These are phyloP conservation scores for Fraxinus velutina DNA, from an alignment of 305 asterid genomes.

Conservation along the genomic window DNA sequence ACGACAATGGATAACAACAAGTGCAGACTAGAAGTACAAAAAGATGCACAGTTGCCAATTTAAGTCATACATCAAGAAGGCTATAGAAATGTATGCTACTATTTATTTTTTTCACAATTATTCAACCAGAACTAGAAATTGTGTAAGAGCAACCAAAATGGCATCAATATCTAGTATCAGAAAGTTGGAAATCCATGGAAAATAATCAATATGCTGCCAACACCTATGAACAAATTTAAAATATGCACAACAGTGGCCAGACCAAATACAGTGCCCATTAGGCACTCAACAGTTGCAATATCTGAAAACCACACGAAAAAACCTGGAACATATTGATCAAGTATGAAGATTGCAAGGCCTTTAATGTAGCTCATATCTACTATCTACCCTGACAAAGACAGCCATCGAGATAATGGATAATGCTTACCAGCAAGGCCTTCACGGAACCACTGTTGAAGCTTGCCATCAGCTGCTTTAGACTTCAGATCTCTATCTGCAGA, in stretches of 20 bases:
- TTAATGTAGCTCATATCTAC: not conserved
- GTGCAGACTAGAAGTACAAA: not conserved
- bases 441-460: slow-evolving; percentile 88
- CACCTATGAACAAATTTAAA: not conserved
- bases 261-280: not conserved
- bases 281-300: not conserved
- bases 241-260: not conserved
- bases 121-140: not conserved
- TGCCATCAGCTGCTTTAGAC: slow-evolving; percentile 64
- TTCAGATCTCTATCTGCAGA: slow-evolving; percentile 47
- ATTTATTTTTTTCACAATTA: not conserved
- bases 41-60: not conserved
- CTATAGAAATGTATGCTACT: not conserved
- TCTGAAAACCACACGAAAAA: not conserved
- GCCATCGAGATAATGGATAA: not conserved
- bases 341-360: not conserved
- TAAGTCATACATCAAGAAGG: not conserved
- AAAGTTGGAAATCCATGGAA: not conserved
- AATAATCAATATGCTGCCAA: not conserved
- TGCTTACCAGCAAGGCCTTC: slow-evolving; percentile 91
- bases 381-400: not conserved
- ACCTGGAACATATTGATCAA: not conserved
- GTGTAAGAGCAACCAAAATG: not conserved
- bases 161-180: not conserved
- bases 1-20: not conserved